These are phyloP conservation scores for Dactylellina haptotyla DNA, from an alignment of 2,329 filamentous ascomycete species.

Conservation along the genomic window DNA sequence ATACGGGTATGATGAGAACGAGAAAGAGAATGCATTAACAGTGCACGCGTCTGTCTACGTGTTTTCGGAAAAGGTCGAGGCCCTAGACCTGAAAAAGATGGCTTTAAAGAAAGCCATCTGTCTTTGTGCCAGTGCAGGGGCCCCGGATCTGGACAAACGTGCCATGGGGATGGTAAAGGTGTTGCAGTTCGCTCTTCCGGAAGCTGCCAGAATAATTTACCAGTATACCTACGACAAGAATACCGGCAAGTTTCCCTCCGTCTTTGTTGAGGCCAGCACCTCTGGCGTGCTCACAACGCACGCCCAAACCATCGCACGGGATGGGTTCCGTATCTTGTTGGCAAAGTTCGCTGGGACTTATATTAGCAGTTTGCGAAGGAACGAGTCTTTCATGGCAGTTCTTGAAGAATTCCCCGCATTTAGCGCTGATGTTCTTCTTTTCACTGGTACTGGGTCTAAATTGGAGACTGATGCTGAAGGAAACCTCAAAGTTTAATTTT, in stretches of 20 bases:
- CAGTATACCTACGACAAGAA: background rate
- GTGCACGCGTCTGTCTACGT: slow-evolving; percentile 39
- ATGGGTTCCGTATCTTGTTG: slow-evolving; percentile 41
- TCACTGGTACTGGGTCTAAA: background rate
- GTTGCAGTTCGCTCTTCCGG: slow-evolving; percentile 19
- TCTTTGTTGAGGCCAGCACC: background rate
- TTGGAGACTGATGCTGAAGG: slow-evolving; percentile 17
- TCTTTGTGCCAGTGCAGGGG: background rate
- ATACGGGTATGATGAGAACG: slow-evolving; percentile 19
- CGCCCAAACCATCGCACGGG: background rate
- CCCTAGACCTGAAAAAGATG: slow-evolving; percentile 13
- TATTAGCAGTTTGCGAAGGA: slow-evolving; percentile 23
- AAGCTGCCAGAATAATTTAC: background rate
- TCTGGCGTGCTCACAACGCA: background rate
- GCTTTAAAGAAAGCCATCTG: slow-evolving; percentile 28
- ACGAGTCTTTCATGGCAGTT: slow-evolving; percentile 30
- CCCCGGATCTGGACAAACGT: background rate
- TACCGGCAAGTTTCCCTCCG: background rate
- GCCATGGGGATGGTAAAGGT: too few species aligned
- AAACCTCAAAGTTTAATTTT: slow-evolving; percentile 6
- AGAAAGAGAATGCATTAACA: slow-evolving; percentile 24
- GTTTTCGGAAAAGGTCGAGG: slow-evolving; percentile 33
- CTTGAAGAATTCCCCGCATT: slow-evolving; percentile 23
- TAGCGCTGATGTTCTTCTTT: slow-evolving; percentile 27
- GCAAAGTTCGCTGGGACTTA: slow-evolving; percentile 32